phyloP scores from a whole-genome alignment of 345 rosid genomes.

The Laguncularia racemosa region DNA sequence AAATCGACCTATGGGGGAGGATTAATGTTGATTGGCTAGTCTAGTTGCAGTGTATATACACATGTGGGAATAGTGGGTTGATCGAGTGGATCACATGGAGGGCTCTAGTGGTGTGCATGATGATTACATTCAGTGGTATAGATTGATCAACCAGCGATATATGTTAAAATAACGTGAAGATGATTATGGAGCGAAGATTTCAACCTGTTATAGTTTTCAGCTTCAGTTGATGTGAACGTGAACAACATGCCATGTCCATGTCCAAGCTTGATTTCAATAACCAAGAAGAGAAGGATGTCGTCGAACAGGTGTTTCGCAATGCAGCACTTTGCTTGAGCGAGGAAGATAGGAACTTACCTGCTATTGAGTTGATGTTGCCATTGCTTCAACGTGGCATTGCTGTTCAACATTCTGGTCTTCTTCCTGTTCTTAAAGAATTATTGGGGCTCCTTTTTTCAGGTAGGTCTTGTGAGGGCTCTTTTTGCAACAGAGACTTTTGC shows the following conservation, averaged over 20 bases:
- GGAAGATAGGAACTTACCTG: conserved; percentile 92
- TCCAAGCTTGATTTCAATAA: conserved; percentile 95
- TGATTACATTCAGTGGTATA: no score
- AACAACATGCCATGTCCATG: conserved; percentile 97
- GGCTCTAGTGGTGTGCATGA: no score
- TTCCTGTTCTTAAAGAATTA: conserved; percentile 95
- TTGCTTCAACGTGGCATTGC: conserved; percentile 96
- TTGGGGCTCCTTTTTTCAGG: conserved; percentile 98
- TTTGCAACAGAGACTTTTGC: conserved; percentile 99
- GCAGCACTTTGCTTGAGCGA: conserved; percentile 85
- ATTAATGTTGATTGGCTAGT: no score
- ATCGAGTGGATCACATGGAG: no score
- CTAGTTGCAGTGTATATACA: no score
- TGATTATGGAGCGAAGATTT: conserved; percentile 94
- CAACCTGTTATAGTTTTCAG: conserved; percentile 97
- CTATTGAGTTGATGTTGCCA: conserved; percentile 94
- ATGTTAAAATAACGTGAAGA: no score
- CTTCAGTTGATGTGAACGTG: conserved; percentile 98
- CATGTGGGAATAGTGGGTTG: no score
- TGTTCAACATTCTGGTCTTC: conserved; percentile 98
- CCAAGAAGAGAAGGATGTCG: conserved; percentile 68
- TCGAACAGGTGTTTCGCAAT: conserved; percentile 73
- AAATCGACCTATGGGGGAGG: no score
- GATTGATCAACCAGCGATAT: no score
- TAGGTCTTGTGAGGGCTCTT: conserved; percentile 96